phyloP scores from a whole-genome alignment of 108 stramenopile species.

The Nannochloropsis gaditana region DNA sequence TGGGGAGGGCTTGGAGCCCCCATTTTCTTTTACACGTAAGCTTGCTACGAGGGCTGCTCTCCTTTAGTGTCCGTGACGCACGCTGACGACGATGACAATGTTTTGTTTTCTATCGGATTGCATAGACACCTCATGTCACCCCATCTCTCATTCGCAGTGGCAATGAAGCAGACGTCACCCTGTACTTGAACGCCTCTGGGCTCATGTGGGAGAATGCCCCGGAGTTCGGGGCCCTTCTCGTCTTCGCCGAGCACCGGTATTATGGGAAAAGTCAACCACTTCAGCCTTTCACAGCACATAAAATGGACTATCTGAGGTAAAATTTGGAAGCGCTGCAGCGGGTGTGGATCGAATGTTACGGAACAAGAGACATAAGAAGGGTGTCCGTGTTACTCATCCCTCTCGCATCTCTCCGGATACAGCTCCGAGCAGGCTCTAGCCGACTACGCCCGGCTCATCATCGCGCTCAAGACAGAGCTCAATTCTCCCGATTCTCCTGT shows the following conservation, averaged over 20 bases:
- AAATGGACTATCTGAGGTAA: background rate
- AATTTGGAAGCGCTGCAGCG: too few species aligned
- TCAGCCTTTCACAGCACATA: slow-evolving; percentile 20
- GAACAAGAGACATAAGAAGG: too few species aligned
- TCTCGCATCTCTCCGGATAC: background rate
- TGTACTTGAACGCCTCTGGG: slow-evolving; percentile 76
- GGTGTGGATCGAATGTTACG: too few species aligned
- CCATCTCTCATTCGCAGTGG: slow-evolving; percentile 46
- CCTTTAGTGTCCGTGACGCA: background rate
- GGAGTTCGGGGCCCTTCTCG: slow-evolving; percentile 62
- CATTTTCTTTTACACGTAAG: slow-evolving; percentile 40
- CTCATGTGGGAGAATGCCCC: slow-evolving; percentile 80
- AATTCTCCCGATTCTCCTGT: slow-evolving; percentile 35
- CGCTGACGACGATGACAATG: background rate
- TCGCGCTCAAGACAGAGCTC: slow-evolving; percentile 41
- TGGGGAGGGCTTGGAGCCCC: slow-evolving; percentile 24
- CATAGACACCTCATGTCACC: background rate
- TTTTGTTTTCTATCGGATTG: background rate
- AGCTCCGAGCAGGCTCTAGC: slow-evolving; percentile 63
- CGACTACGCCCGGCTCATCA: slow-evolving; percentile 69
- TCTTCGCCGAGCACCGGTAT: slow-evolving; percentile 83
- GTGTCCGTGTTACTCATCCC: too few species aligned
- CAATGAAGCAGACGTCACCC: slow-evolving; percentile 72
- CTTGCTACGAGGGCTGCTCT: background rate
- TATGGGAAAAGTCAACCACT: slow-evolving; percentile 61